These are phyloP conservation scores for Seiridium cupressi DNA, from an alignment of 2,329 filamentous ascomycete species.

Conservation along the genomic window DNA sequence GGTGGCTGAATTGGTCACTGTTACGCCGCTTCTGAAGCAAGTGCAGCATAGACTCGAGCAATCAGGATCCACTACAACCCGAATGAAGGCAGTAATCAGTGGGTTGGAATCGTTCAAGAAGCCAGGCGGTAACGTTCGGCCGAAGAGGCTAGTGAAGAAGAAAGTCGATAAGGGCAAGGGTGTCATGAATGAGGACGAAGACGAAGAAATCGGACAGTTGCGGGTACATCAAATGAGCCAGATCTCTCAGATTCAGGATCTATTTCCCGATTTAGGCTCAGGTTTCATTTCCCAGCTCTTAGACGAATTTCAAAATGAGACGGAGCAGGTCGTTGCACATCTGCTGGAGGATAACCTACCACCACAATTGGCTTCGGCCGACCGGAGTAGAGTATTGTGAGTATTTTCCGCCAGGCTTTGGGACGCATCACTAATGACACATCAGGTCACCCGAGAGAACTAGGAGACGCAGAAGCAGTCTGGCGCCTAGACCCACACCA, in stretches of 20 bases:
- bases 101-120: conserved; percentile 61
- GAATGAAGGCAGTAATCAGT: conserved; percentile 59
- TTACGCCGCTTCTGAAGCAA: conserved; percentile 70
- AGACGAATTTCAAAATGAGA: conserved; percentile 74
- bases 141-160: conserved; percentile 48
- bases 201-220: conserved; percentile 45
- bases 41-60: conserved; percentile 53
- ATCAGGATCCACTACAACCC: conserved; percentile 47
- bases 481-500: conserved; percentile 61
- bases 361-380: conserved; percentile 58
- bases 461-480: conserved; percentile 33
- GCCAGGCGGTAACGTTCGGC: conserved; percentile 47
- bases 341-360: conserved; percentile 78
- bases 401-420: conserved; percentile 18
- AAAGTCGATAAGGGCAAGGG: conserved; percentile 68
- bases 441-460: conserved; percentile 24
- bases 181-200: conserved; percentile 31
- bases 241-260: conserved; percentile 86
- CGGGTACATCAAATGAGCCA: conserved; percentile 82
- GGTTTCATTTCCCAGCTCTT: conserved; percentile 78
- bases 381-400: conserved; percentile 64
- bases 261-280: conserved; percentile 85
- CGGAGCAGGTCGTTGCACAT: conserved; percentile 78
- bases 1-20: conserved; percentile 78
- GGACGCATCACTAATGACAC: not conserved